Percentiles rank a stretch among this genome's conserved stretches.
phyloP scores from a whole-genome alignment of 805 yeast species.

The Torulaspora gathmanii region DNA sequence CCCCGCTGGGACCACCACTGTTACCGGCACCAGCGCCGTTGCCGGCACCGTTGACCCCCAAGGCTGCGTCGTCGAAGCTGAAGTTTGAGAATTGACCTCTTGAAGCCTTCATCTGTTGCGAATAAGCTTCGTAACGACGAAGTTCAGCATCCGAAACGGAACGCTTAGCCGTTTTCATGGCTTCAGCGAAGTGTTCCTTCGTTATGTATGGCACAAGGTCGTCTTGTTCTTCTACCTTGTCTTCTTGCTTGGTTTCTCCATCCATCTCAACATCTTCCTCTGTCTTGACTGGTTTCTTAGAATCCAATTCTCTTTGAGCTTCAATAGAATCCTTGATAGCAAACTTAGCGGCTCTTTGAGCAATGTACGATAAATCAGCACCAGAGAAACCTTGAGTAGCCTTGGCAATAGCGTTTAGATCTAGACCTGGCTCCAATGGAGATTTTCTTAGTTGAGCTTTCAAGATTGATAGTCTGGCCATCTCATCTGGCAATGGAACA shows the following conservation, averaged over 20 bases:
- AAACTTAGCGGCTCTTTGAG: slow-evolving; percentile 96
- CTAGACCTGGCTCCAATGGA: slow-evolving; percentile 96
- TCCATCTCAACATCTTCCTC: slow-evolving; percentile 47
- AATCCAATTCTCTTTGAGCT: slow-evolving; percentile 54
- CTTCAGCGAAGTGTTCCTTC: slow-evolving; percentile 93
- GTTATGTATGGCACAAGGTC: slow-evolving; percentile 97
- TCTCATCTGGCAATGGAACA: slow-evolving; percentile 97
- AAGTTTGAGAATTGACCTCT: slow-evolving; percentile 93
- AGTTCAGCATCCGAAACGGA: slow-evolving; percentile 96
- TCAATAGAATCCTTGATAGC: slow-evolving; percentile 98
- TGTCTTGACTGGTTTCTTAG: slow-evolving; percentile 41
- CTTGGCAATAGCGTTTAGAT: slow-evolving; percentile 81
- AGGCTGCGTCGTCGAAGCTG: slow-evolving; percentile 67
- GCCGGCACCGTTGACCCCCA: slow-evolving; percentile 40
- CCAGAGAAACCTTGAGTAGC: slow-evolving; percentile 98
- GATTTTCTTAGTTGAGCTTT: slow-evolving; percentile 96
- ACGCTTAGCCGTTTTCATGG: slow-evolving; percentile 98
- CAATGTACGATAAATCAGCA: slow-evolving; percentile 96
- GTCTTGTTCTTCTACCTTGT: slow-evolving; percentile 47
- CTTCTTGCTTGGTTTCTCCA: slow-evolving; percentile 33
- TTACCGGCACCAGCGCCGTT: slow-evolving; percentile 37
- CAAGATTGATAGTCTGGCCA: slow-evolving; percentile 87
- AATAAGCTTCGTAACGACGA: slow-evolving; percentile 97
- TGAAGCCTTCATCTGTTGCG: slow-evolving; percentile 91
- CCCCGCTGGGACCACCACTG: slow-evolving; percentile 25